Evolutionary conservation across 805 yeast genomes (phyloP).

Genomic region (Lipomyces anomalus): DNA sequence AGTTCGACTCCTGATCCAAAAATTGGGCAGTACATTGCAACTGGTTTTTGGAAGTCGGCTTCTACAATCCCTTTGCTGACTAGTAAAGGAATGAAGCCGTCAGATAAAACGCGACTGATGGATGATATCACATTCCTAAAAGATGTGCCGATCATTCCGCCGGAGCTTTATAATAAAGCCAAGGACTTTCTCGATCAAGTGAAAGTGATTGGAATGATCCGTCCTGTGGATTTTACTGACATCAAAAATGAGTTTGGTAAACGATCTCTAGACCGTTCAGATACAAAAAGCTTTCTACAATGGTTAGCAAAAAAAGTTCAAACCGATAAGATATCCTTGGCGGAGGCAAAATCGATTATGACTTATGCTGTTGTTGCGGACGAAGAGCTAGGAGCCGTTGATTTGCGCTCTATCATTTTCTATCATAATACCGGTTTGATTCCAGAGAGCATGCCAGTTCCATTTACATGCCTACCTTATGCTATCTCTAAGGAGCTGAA

Average conservation of each 20-base stretch:
- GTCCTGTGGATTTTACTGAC: constrained; percentile 25
- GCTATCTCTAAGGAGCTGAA: constrained; percentile 21
- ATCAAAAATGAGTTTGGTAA: constrained; percentile 30
- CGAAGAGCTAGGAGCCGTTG: constrained; percentile 19
- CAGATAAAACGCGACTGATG: constrained; percentile 30
- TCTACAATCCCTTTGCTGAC: constrained; percentile 31
- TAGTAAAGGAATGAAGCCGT: constrained; percentile 31
- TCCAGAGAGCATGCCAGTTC: constrained; percentile 30
- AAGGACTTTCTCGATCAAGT: constrained; percentile 30
- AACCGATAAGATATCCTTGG: constrained; percentile 12
- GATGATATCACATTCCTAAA: constrained; percentile 27
- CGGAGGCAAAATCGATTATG: constrained; percentile 21
- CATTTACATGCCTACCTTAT: constrained; percentile 32
- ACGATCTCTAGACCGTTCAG: constrained; percentile 26
- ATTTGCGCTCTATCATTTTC: constrained; percentile 24
- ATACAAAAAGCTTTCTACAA: constrained; percentile 25
- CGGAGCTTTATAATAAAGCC: constrained; percentile 20
- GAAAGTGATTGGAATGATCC: constrained; percentile 24
- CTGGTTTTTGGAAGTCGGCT: constrained; percentile 36
- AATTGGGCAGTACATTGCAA: constrained; percentile 33
- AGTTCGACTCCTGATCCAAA: constrained; percentile 35
- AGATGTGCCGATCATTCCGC: constrained; percentile 29
- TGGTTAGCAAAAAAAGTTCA: constrained; percentile 28
- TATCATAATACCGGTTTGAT: constrained; percentile 28
- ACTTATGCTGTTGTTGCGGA: constrained; percentile 27